phyloP scores from a whole-genome alignment of 139 green algal genomes.

The Desmodesmus armatus region DNA sequence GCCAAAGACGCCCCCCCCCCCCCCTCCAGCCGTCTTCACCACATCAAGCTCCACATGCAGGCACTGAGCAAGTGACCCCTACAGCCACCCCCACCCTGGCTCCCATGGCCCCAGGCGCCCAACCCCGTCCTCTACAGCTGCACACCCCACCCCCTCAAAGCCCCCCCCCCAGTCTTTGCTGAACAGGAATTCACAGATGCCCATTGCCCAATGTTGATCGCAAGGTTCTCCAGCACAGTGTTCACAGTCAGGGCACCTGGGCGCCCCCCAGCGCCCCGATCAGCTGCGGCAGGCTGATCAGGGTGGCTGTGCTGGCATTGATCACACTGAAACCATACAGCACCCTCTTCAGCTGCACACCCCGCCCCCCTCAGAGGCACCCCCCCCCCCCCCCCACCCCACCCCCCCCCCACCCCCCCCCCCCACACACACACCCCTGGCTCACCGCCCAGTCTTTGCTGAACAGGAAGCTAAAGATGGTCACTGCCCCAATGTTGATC shows the following conservation, averaged over 20 bases:
- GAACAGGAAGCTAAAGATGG: conserved; percentile 63
- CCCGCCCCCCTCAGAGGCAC: too few relatives aligned
- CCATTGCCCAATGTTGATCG: conserved; percentile 74
- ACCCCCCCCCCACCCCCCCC: too few relatives aligned
- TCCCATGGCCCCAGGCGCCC: too few relatives aligned
- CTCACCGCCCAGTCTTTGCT: conserved; percentile 50
- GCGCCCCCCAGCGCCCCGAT: conserved; percentile 70
- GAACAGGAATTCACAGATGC: conserved; percentile 63
- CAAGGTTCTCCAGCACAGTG: conserved; percentile 73
- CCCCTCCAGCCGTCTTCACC: too few relatives aligned
- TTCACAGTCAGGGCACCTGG: conserved; percentile 62
- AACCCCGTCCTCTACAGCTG: too few relatives aligned
- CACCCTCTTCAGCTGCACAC: conserved; percentile 72
- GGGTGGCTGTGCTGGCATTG: conserved; percentile 64
- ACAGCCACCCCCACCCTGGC: too few relatives aligned
- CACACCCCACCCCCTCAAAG: too few relatives aligned
- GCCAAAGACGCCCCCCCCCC: too few relatives aligned
- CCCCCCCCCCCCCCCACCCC: too few relatives aligned
- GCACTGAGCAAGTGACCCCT: too few relatives aligned
- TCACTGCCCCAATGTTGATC: conserved; percentile 74
- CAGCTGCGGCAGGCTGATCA: conserved; percentile 70
- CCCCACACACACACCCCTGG: too few relatives aligned
- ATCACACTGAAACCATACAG: conserved; percentile 74
- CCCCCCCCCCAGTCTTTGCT: conserved; percentile 49
- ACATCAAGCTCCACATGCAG: too few relatives aligned